phyloP scores from a whole-genome alignment of 169 alveolate genomes.

The Plasmodium knowlesi region DNA sequence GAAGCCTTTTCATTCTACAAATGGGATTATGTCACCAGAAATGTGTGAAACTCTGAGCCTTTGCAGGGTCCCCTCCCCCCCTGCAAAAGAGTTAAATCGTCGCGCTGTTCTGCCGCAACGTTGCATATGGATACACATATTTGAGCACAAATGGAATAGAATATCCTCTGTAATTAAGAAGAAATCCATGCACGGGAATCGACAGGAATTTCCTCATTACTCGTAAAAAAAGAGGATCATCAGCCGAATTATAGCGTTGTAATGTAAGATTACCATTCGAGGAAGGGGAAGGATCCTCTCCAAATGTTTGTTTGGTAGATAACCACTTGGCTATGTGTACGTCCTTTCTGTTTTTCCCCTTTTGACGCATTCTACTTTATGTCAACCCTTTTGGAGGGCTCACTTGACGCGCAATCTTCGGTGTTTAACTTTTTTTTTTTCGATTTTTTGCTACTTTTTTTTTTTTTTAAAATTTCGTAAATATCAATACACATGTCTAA shows the following conservation, averaged over 20 bases:
- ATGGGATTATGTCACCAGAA: neutral
- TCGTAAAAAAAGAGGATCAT: neutral
- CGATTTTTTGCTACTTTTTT: constrained; percentile 2
- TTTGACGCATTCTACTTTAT: constrained; percentile 12
- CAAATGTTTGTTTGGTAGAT: neutral
- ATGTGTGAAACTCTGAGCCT: neutral
- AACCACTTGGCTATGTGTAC: neutral
- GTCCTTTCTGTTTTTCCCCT: neutral
- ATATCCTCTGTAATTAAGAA: neutral
- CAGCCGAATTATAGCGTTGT: neutral
- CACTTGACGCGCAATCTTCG: constrained; percentile 6
- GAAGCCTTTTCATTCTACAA: neutral
- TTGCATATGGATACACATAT: neutral
- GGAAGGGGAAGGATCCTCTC: neutral
- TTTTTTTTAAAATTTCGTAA: constrained; percentile 18
- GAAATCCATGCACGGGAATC: neutral
- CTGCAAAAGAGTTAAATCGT: neutral
- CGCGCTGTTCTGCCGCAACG: neutral
- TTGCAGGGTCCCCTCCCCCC: neutral
- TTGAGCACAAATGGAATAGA: neutral
- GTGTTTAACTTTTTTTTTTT: constrained; percentile 18
- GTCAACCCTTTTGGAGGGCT: constrained; percentile 29
- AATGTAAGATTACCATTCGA: neutral
- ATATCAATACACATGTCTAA: constrained; percentile 65
- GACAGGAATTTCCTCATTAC: neutral